These are phyloP conservation scores for Cystobasidium ongulense DNA, from an alignment of 768 basidiomycete species.

Conservation along the genomic window DNA sequence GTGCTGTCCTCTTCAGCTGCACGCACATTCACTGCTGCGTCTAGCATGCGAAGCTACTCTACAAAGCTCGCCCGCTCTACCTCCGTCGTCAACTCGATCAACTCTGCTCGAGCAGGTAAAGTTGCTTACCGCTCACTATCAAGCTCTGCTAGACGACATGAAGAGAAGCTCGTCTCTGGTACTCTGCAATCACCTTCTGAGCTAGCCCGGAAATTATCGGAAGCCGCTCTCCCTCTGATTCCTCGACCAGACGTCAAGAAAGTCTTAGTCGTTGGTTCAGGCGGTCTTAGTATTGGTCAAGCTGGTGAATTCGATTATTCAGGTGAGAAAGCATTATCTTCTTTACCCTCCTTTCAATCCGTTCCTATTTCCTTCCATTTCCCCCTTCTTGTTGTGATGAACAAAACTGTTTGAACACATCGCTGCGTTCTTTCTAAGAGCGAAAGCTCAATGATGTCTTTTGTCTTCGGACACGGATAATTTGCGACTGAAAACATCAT, in stretches of 20 bases:
- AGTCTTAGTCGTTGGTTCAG: slow-evolving; percentile 91
- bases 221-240: slow-evolving; percentile 84
- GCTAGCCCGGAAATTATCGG: slow-evolving; percentile 83
- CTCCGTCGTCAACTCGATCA: neutral
- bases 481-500: slow-evolving; percentile 21
- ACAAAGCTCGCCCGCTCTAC: neutral
- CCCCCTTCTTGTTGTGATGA: neutral
- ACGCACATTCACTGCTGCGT: neutral
- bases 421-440: slow-evolving; percentile 20
- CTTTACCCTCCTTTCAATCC: neutral
- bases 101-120: neutral
- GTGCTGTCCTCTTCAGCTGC: neutral
- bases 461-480: slow-evolving; percentile 18
- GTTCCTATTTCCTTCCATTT: neutral
- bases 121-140: neutral
- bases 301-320: slow-evolving; percentile 99
- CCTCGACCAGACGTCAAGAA: slow-evolving; percentile 85
- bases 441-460: slow-evolving; percentile 11
- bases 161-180: slow-evolving; percentile 1
- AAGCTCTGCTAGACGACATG: neutral
- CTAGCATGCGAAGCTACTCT: neutral
- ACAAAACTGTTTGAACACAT: slow-evolving; percentile 18
- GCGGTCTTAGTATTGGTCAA: slow-evolving; percentile 93
- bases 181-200: slow-evolving; percentile 68
- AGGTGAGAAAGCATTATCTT: slow-evolving; percentile 46